phyloP scores from a whole-genome alignment of 805 yeast species.

The Candida yuanshanica region DNA sequence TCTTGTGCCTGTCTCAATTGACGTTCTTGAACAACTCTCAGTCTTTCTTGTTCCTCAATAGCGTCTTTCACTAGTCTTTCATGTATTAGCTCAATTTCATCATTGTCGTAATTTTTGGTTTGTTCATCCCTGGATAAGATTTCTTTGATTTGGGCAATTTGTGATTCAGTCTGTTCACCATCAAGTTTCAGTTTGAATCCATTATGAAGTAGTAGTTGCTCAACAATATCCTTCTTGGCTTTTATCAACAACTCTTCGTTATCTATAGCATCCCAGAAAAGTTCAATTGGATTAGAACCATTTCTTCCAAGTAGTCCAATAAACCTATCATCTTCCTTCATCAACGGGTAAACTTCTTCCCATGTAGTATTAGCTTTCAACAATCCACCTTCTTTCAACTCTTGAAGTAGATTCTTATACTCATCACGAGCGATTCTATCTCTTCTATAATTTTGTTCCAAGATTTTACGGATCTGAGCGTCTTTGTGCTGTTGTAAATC shows the following conservation, averaged over 20 bases:
- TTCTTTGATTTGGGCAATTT: slow-evolving; percentile 9
- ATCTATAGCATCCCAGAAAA: slow-evolving; percentile 70
- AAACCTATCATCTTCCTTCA: slow-evolving; percentile 55
- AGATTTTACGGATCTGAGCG: slow-evolving; percentile 20
- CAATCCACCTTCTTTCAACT: slow-evolving; percentile 25
- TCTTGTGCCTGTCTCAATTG: slow-evolving; percentile 14
- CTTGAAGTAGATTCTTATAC: slow-evolving; percentile 43
- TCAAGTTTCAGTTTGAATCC: slow-evolving; percentile 15
- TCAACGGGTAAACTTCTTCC: slow-evolving; percentile 43
- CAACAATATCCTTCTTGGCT: slow-evolving; percentile 55
- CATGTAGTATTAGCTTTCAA: slow-evolving; percentile 53
- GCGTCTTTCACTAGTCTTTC: slow-evolving; percentile 23
- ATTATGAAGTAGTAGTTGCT: slow-evolving; percentile 40
- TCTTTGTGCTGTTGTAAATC: slow-evolving; percentile 22
- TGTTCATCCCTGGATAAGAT: slow-evolving; percentile 18
- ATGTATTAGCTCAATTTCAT: slow-evolving; percentile 25
- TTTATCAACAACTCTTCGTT: slow-evolving; percentile 50
- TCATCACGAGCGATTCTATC: slow-evolving; percentile 66
- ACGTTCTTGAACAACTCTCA: slow-evolving; percentile 11
- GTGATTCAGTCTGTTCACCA: slow-evolving; percentile 14
- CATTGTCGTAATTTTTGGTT: slow-evolving; percentile 23
- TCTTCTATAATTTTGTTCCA: slow-evolving; percentile 39
- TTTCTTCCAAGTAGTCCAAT: slow-evolving; percentile 60
- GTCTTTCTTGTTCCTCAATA: slow-evolving; percentile 20
- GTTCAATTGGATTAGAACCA: slow-evolving; percentile 73